Evolutionary conservation across 2,329 filamentous ascomycete genomes (phyloP).

Genomic region (Thielaviopsis cerberus): DNA sequence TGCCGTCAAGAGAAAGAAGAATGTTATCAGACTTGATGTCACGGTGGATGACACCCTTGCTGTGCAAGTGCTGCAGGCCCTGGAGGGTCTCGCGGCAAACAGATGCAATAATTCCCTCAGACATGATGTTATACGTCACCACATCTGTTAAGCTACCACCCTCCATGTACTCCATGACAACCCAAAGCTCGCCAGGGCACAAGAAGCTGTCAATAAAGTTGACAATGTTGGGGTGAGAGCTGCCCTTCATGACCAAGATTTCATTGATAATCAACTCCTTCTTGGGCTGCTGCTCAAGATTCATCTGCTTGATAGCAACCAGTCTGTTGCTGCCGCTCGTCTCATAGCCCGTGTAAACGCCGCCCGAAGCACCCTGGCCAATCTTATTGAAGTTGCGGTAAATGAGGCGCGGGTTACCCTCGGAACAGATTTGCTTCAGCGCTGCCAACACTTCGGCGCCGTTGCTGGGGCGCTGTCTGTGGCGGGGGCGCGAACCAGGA

Average conservation of each 20-base stretch:
- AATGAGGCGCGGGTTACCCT: slow-evolving; percentile 71
- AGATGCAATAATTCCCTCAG: slow-evolving; percentile 86
- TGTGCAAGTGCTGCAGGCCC: slow-evolving; percentile 86
- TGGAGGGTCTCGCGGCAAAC: slow-evolving; percentile 86
- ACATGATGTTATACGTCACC: slow-evolving; percentile 98
- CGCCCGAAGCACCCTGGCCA: slow-evolving; percentile 89
- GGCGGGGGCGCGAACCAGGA: slow-evolving; percentile 49
- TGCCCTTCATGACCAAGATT: slow-evolving; percentile 97
- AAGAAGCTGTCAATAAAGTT: slow-evolving; percentile 98
- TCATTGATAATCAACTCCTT: slow-evolving; percentile 99
- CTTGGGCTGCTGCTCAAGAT: slow-evolving; percentile 92
- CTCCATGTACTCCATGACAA: slow-evolving; percentile 99
- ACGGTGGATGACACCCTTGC: slow-evolving; percentile 92
- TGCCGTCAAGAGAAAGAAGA: slow-evolving; percentile 76
- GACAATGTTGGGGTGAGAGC: slow-evolving; percentile 94
- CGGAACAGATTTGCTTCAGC: slow-evolving; percentile 74
- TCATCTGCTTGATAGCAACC: slow-evolving; percentile 99
- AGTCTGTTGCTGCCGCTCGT: slow-evolving; percentile 62
- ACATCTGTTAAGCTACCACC: slow-evolving; percentile 94
- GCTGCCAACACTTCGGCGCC: slow-evolving; percentile 66
- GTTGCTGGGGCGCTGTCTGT: slow-evolving; percentile 61
- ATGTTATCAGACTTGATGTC: slow-evolving; percentile 99
- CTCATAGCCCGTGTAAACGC: slow-evolving; percentile 84
- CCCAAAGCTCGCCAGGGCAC: slow-evolving; percentile 80
- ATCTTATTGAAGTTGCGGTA: slow-evolving; percentile 87